Evolutionary conservation across 352 stramenopile species (phyloP).

Genomic region (Pythium phragmitis): DNA sequence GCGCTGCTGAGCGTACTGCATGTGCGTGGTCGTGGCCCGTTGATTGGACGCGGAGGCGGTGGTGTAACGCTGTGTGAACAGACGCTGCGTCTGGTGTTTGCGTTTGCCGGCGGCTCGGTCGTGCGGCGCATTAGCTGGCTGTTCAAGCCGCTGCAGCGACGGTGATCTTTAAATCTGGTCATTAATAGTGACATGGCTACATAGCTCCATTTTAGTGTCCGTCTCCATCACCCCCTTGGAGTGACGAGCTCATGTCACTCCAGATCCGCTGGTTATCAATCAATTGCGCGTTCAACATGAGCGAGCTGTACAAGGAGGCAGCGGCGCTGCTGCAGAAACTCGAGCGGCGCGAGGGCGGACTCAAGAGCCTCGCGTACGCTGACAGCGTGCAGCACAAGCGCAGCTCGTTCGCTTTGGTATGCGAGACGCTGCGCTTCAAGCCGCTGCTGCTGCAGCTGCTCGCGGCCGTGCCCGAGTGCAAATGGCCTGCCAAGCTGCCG

Average conservation of each 20-base stretch:
- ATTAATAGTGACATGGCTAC: constrained; percentile 13
- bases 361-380: constrained; percentile 85
- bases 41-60: neutral
- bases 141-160: neutral
- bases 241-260: constrained; percentile 3
- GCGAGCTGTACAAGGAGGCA: constrained; percentile 83
- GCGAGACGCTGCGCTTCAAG: constrained; percentile 88
- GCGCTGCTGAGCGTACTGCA: constrained; percentile 10
- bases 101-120: constrained; percentile 4
- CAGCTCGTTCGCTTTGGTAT: constrained; percentile 88
- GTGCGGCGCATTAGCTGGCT: constrained; percentile 2
- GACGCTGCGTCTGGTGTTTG: neutral
- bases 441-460: constrained; percentile 72
- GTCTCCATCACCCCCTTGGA: neutral
- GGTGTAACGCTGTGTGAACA: neutral
- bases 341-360: constrained; percentile 68
- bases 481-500: constrained; percentile 61
- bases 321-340: constrained; percentile 76
- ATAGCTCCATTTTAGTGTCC: neutral
- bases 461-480: constrained; percentile 62
- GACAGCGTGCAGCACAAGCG: constrained; percentile 83
- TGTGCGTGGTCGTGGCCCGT: neutral
- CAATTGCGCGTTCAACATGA: constrained; percentile 37
- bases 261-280: constrained; percentile 1
- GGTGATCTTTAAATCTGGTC: neutral